Evolutionary conservation across 2,329 filamentous ascomycete genomes (phyloP), one percentile per base, ranked within the genome.

Genomic region (Phaeosphaeria sp.): DNA sequence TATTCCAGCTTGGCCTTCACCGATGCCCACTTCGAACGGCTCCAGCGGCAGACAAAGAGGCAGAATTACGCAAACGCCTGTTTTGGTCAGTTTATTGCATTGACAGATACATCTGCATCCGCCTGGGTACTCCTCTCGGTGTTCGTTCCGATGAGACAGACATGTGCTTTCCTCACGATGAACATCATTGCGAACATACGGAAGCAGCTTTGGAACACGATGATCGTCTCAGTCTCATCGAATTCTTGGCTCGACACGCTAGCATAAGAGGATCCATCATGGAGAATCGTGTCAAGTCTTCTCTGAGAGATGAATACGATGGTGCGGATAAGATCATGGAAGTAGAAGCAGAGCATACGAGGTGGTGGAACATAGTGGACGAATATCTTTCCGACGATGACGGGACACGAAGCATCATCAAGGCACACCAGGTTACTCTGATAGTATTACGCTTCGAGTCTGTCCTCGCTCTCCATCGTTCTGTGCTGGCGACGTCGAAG

Each of bases 351-450:
- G 66, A 71, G 21, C 66, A 69, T 27, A 64, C 61, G 13, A 67
- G 61, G 47, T 71, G 68, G 68, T 71, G 68, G 68, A 71, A 68
- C 21, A 61, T 46, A 36, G 65, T 71, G 1, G 68, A 69, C 43
- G 68, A 71, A 43, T 61, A 67, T 46, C 56, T 71, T 2, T 71
- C 68, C 1, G 53, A 60, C 33, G 42, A 60, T 20, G 57, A 63
- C 15, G 55, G 55, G 42, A 43, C 49, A 21, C 54, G 54, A 18
- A 54, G 47, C 6, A 68, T 71, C 24, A 53, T 57, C 13, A 69
- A 71, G 47, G 39, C 57, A 3, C 68, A 69, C 22, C 65, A 68
- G 47, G 60, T 69, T 8, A 68, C 64, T 2, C 51, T 71, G 20
- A 63, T 71, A 7, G 61, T 69, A 9, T 63, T 71, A 13, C 57